Evolutionary conservation across 495 filamentous ascomycete species (phyloP).

Genomic region (Glarea lozoyensis): DNA sequence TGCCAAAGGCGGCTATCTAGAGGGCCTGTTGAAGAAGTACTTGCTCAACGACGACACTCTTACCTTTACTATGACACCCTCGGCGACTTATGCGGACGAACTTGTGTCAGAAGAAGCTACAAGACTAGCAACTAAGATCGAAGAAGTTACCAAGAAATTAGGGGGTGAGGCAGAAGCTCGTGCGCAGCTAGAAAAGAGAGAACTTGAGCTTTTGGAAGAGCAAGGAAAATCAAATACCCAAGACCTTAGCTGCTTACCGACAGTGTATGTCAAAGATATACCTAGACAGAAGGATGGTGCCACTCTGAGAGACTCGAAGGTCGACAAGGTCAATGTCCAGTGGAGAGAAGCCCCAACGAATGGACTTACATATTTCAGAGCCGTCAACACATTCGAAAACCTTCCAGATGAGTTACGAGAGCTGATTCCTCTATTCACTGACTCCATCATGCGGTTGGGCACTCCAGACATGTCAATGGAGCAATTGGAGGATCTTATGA

Average conservation of each 20-base stretch:
- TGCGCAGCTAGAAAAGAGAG: conserved; percentile 57
- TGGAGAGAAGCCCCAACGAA: conserved; percentile 92
- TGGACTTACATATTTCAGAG: conserved; percentile 91
- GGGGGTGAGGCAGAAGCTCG: conserved; percentile 64
- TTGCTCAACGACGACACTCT: conserved; percentile 76
- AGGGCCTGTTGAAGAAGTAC: conserved; percentile 81
- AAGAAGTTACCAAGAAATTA: conserved; percentile 54
- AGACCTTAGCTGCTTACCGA: conserved; percentile 81
- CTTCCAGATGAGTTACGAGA: conserved; percentile 79
- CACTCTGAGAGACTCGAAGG: conserved; percentile 54
- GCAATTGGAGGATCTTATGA: conserved; percentile 88
- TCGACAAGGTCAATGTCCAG: conserved; percentile 63
- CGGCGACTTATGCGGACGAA: conserved; percentile 57
- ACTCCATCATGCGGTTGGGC: conserved; percentile 85
- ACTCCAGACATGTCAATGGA: conserved; percentile 86
- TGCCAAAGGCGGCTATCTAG: conserved; percentile 67
- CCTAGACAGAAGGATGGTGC: conserved; percentile 66
- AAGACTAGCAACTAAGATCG: conserved; percentile 61
- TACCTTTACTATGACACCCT: conserved; percentile 92
- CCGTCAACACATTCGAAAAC: conserved; percentile 67
- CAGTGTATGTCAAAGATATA: conserved; percentile 80
- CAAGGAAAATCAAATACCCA: conserved; percentile 75
- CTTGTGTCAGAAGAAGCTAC: conserved; percentile 69
- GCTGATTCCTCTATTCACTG: conserved; percentile 83
- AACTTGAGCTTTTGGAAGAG: conserved; percentile 70